Conservation (phyloP, 805 yeast genomes). For the Lachancea kluyveri region DNA sequence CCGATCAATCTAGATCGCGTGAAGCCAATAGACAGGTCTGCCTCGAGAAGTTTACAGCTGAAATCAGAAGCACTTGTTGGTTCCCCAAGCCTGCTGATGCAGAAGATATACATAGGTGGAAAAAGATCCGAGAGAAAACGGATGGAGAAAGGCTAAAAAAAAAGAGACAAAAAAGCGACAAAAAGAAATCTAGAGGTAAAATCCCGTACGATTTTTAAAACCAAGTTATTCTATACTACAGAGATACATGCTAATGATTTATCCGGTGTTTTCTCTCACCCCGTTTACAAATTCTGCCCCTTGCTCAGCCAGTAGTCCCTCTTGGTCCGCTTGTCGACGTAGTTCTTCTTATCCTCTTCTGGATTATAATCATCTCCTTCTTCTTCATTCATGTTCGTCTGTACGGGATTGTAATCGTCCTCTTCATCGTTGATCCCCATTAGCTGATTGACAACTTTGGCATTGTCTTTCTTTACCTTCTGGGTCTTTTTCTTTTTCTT, state of each 20-base stretch:
- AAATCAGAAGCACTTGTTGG: slow-evolving; percentile 41
- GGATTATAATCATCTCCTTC: slow-evolving; percentile 12
- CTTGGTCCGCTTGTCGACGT: slow-evolving; percentile 29
- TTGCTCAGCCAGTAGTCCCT: slow-evolving; percentile 32
- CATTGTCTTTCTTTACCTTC: slow-evolving; percentile 6
- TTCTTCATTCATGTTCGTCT: slow-evolving; percentile 1
- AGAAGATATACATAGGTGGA: slow-evolving; percentile 42
- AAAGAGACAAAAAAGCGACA: slow-evolving; percentile 35
- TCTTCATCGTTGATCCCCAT: slow-evolving; percentile 7
- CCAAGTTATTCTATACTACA: slow-evolving; percentile 1
- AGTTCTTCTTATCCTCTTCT: slow-evolving; percentile 12
- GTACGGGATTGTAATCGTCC: slow-evolving; percentile 9
- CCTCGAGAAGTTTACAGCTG: slow-evolving; percentile 48
- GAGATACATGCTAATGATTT: neutral
- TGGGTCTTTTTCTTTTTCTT: slow-evolving; percentile 5
- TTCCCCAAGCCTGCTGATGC: slow-evolving; percentile 45
- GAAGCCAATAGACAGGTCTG: slow-evolving; percentile 54
- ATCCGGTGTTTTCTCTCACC: neutral
- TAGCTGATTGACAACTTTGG: slow-evolving; percentile 7
- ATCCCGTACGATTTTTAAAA: slow-evolving; percentile 2
- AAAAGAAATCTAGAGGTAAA: slow-evolving; percentile 32
- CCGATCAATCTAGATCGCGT: slow-evolving; percentile 54
- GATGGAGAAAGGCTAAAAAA: slow-evolving; percentile 31
- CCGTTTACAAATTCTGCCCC: slow-evolving; percentile 19
- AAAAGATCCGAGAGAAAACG: slow-evolving; percentile 26